Conservation (phyloP, 495 filamentous ascomycete species). For the Thermothielavioides terrestris region DNA sequence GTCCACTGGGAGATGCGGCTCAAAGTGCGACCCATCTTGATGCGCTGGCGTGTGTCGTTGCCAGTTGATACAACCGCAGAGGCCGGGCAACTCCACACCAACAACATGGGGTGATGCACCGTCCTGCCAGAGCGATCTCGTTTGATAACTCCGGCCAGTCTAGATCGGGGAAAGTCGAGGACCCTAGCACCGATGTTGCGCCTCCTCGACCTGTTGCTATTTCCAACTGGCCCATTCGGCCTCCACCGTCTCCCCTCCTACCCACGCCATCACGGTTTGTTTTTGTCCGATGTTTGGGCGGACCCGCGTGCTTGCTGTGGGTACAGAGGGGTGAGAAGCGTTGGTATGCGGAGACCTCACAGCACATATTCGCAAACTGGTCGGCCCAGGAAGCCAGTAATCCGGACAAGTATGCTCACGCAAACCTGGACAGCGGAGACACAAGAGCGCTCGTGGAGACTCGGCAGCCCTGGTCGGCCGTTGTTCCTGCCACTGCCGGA, state of each 20-base stretch:
- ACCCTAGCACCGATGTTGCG: conserved; percentile 35
- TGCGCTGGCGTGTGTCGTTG: conserved; percentile 85
- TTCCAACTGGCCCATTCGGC: conserved; percentile 18
- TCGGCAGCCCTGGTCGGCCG: background rate
- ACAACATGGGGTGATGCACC: conserved; percentile 42
- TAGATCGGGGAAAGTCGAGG: conserved; percentile 30
- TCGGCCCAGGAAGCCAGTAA: too few relatives aligned
- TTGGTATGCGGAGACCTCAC: too few relatives aligned
- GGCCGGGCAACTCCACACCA: conserved; percentile 54
- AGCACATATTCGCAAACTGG: too few relatives aligned
- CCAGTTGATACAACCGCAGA: conserved; percentile 64
- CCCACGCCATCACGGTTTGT: conserved; percentile 2
- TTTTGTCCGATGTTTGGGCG: conserved; percentile 29
- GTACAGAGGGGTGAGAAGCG: too few relatives aligned
- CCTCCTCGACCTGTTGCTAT: conserved; percentile 26
- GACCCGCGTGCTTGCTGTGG: conserved; percentile 7
- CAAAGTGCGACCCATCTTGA: conserved; percentile 60
- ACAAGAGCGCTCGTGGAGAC: conserved; percentile 11
- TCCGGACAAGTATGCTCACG: too few relatives aligned
- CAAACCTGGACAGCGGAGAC: too few relatives aligned
- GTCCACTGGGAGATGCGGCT: conserved; percentile 49
- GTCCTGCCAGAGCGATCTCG: conserved; percentile 37
- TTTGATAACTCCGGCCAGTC: conserved; percentile 36
- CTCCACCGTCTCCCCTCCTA: conserved; percentile 1
- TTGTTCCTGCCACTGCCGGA: conserved; percentile 9